Evolutionary conservation across 2,329 filamentous ascomycete species (phyloP).

Genomic region (Penicillium olsonii): DNA sequence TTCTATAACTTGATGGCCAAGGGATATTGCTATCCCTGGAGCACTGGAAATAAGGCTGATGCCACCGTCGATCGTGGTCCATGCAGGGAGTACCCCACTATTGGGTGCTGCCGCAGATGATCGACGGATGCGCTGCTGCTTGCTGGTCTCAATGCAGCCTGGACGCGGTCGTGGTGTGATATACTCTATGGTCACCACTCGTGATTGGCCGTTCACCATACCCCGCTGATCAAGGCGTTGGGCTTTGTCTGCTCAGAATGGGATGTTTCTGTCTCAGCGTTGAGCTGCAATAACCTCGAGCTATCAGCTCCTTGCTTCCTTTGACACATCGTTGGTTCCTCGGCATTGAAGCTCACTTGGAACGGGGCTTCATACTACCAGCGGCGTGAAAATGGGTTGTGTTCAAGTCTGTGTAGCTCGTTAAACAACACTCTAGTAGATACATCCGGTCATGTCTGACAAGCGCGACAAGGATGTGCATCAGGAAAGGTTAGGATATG

Average conservation of each 20-base stretch:
- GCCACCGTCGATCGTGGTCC: constrained; percentile 14
- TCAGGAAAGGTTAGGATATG: constrained; percentile 4
- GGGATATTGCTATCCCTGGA: not conserved
- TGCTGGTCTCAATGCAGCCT: constrained; percentile 1
- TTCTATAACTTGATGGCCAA: not conserved
- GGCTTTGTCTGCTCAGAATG: constrained; percentile 1
- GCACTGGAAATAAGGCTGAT: constrained; percentile 3
- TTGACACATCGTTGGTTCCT: not conserved
- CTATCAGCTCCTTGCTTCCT: not conserved
- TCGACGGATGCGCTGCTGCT: not conserved
- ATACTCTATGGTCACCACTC: not conserved
- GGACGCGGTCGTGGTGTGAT: constrained; percentile 14
- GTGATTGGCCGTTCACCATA: constrained; percentile 8
- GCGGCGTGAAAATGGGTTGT: not conserved
- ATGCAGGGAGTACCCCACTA: constrained; percentile 17
- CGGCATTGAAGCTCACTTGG: not conserved
- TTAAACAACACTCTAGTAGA: constrained; percentile 1
- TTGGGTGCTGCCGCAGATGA: constrained; percentile 8
- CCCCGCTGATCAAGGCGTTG: not conserved
- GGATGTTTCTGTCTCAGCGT: not conserved
- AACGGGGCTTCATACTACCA: no score
- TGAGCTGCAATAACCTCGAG: not conserved
- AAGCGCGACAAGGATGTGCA: not conserved
- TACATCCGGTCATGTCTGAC: not conserved
- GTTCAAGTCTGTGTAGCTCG: not conserved